Base-by-base conservation (phyloP, 2,329 filamentous ascomycete genomes). In the Monosporascus sp. region DNA sequence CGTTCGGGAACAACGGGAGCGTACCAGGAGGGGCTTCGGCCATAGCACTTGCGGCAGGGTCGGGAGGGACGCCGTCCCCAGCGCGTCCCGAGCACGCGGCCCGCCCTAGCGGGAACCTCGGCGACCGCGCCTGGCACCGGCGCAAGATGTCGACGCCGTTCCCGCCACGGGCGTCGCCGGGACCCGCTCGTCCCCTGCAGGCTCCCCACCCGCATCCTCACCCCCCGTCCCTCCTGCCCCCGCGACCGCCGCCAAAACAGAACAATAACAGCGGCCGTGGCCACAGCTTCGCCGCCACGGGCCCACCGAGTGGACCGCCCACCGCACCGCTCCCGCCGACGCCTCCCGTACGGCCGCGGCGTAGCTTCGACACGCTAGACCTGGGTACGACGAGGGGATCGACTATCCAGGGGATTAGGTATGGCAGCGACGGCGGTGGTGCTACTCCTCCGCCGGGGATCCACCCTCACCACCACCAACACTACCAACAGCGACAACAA, bases 91-190 rank as follows among this genome's bases (percentile, higher is more conserved):
- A 51, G 17, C 51, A 58, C 2, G 51, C 60, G 11, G 57, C 62
- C 3, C 54, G 52, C n/a, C 24, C 55, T 11, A 49, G 53, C 3
- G 49, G 46, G 5, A 42, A 51, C 9, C 57, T 65, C 2, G 64
- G 62, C 25, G 60, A 65, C 18, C 63, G 63, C 31, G 64, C 64
- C 15, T 67, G 64, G 63, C 61, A 65, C 49, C 56, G 62, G 9
- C 57, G 62, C 39, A 63, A 61, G 47, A 34, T 63, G 2, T 66
- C 61, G 3, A 57, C 55, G 11, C 47, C 58, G 6, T 63, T 57
- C 36, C 59, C 54, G 39, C 62, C 63, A 9, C 54, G 18, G 41
- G 41, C 20, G 2, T 44, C 20, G 11, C 41, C 41, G 41, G 41
- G 41, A 14, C 9, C 22, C 17, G 18, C 18, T n/a, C 38, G 17